phyloP scores from a whole-genome alignment of 2,329 filamentous ascomycete species.

The Phyllosticta citriasiana region DNA sequence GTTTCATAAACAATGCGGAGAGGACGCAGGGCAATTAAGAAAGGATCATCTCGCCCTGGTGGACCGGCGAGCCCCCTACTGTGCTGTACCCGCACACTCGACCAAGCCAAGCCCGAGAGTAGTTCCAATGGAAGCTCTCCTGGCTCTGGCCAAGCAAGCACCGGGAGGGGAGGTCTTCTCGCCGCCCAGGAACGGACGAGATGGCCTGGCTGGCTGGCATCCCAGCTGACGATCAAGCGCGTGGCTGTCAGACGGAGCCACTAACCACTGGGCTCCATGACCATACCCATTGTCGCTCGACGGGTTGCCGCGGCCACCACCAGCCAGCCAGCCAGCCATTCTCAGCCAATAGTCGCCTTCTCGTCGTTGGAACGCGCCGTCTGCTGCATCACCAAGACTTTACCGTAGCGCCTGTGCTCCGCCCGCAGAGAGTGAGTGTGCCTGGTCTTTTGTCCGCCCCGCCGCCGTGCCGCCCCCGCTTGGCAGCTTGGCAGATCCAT shows the following conservation, averaged over 20 bases:
- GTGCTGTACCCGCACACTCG: constrained; percentile 1
- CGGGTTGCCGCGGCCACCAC: neutral
- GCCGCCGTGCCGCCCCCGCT: too few relatives aligned
- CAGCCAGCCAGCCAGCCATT: neutral
- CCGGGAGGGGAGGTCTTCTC: neutral
- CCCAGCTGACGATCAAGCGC: constrained; percentile 5
- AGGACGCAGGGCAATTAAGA: constrained; percentile 10
- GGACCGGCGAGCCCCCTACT: neutral
- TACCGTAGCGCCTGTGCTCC: too few relatives aligned
- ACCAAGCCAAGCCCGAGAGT: neutral
- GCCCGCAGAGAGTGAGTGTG: too few relatives aligned
- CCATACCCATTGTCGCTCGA: neutral
- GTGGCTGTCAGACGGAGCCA: constrained; percentile 7
- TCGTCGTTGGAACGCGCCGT: neutral
- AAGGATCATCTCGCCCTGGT: constrained; percentile 2
- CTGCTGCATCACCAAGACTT: neutral
- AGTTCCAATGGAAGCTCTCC: neutral
- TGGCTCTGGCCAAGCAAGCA: too few relatives aligned
- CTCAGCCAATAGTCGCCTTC: neutral
- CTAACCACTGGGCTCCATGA: neutral
- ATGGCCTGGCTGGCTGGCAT: constrained; percentile 1
- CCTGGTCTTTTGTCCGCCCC: too few relatives aligned
- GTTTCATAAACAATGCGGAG: constrained; percentile 11
- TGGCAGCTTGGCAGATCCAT: too few relatives aligned
- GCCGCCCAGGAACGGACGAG: neutral